These are phyloP conservation scores for Saxophila tyrrhenica DNA, from an alignment of 495 filamentous ascomycete genomes.

Conservation along the genomic window DNA sequence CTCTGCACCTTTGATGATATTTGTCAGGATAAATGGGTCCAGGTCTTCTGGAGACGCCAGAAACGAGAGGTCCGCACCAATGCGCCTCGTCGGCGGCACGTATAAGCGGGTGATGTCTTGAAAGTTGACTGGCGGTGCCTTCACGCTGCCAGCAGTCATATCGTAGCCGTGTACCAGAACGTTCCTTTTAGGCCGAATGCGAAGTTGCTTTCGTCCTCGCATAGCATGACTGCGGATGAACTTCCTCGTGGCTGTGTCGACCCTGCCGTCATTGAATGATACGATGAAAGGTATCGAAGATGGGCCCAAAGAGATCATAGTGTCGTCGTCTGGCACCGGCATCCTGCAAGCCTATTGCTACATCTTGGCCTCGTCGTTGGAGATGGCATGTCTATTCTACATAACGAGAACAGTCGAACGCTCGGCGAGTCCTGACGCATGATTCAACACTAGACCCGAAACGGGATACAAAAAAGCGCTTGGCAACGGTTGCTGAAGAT, in stretches of 20 bases:
- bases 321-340: neutral
- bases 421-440: neutral
- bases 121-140: neutral
- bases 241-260: constrained; percentile 3
- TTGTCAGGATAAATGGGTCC: neutral
- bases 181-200: neutral
- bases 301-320: neutral
- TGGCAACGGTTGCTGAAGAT: too few species aligned
- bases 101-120: constrained; percentile 1
- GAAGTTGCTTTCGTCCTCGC: constrained; percentile 4
- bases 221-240: constrained; percentile 5
- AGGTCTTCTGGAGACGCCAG: neutral
- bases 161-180: constrained; percentile 1
- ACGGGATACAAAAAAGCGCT: constrained; percentile 1
- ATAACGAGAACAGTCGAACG: neutral
- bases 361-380: too few species aligned
- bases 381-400: neutral
- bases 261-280: neutral
- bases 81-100: constrained; percentile 1
- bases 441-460: constrained; percentile 1
- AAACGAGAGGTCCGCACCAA: constrained; percentile 6
- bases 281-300: constrained; percentile 2
- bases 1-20: constrained; percentile 7
- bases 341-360: too few species aligned
- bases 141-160: neutral